Percentiles rank a stretch among this genome's conserved stretches.
These are phyloP conservation scores for Candida michaelii DNA, from an alignment of 805 yeast genomes.

Conservation along the genomic window DNA sequence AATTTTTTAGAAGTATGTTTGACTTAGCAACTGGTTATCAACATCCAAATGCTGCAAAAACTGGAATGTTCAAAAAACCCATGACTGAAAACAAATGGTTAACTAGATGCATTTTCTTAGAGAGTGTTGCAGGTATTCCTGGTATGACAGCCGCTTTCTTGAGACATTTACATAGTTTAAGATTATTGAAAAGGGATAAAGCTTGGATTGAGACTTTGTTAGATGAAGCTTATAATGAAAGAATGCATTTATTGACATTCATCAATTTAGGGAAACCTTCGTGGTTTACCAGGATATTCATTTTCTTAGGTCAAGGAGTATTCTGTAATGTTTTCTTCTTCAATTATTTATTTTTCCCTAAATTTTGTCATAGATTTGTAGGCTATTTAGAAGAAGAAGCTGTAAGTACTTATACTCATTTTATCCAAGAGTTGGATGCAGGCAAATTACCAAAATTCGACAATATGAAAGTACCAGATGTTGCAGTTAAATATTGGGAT, in stretches of 20 bases:
- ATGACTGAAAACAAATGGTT: slow-evolving; percentile 69
- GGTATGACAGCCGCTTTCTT: slow-evolving; percentile 75
- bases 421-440: slow-evolving; percentile 51
- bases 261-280: slow-evolving; percentile 65
- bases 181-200: slow-evolving; percentile 62
- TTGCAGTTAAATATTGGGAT: slow-evolving; percentile 66
- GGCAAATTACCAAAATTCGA: slow-evolving; percentile 53
- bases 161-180: slow-evolving; percentile 63
- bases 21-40: slow-evolving; percentile 65
- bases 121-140: slow-evolving; percentile 77
- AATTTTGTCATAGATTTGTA: slow-evolving; percentile 70
- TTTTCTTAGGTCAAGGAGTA: slow-evolving; percentile 67
- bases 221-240: slow-evolving; percentile 76
- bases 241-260: slow-evolving; percentile 74
- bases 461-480: slow-evolving; percentile 48
- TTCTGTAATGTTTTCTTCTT: slow-evolving; percentile 67
- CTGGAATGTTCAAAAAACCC: slow-evolving; percentile 21
- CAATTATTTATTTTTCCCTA: slow-evolving; percentile 57
- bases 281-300: slow-evolving; percentile 50
- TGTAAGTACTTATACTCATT: slow-evolving; percentile 63
- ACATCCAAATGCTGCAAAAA: slow-evolving; percentile 46
- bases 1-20: slow-evolving; percentile 47
- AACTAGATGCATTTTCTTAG: slow-evolving; percentile 60
- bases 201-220: slow-evolving; percentile 74
- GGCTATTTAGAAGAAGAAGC: slow-evolving; percentile 81